Percentiles rank a stretch among this genome's conserved stretches.
Conservation (phyloP, 371 early-diverging fungal genomes). For the Batkoa obscura region DNA sequence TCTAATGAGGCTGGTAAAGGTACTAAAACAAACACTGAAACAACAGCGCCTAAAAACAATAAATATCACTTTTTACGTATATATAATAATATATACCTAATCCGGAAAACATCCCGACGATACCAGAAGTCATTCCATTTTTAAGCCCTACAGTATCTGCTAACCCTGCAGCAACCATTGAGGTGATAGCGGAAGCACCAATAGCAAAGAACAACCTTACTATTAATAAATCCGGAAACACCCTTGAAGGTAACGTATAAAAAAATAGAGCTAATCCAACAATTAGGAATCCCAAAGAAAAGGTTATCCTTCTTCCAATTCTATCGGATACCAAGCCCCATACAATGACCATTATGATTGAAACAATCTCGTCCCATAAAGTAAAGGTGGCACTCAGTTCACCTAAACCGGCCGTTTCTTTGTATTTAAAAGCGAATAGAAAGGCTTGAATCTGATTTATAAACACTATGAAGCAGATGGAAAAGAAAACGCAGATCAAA, state of each 20-base stretch:
- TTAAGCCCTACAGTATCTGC: conserved; percentile 25
- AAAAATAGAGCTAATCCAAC: conserved; percentile 20
- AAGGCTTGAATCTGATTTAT: conserved; percentile 19
- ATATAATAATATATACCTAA: conserved; percentile 15
- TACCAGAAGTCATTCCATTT: conserved; percentile 24
- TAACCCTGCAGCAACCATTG: conserved; percentile 45
- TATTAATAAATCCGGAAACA: conserved; percentile 25
- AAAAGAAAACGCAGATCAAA: conserved; percentile 26
- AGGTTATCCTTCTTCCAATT: conserved; percentile 26
- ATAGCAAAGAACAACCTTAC: conserved; percentile 33
- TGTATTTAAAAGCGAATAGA: conserved; percentile 12
- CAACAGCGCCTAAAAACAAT: background rate
- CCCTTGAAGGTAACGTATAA: conserved; percentile 19
- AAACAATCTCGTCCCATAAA: conserved; percentile 40
- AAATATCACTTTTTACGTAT: conserved; percentile 15
- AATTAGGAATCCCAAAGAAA: conserved; percentile 20
- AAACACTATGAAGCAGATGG: conserved; percentile 31
- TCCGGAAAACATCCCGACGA: conserved; percentile 28
- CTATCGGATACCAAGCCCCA: conserved; percentile 34
- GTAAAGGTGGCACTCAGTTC: conserved; percentile 18
- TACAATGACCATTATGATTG: conserved; percentile 17
- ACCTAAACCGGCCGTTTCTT: conserved; percentile 1
- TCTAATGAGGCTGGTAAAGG: conserved; percentile 1
- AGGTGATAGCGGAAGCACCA: conserved; percentile 42
- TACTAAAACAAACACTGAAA: background rate